phyloP scores from a whole-genome alignment of 179 eudicot species.

The Pouteria campechiana region DNA sequence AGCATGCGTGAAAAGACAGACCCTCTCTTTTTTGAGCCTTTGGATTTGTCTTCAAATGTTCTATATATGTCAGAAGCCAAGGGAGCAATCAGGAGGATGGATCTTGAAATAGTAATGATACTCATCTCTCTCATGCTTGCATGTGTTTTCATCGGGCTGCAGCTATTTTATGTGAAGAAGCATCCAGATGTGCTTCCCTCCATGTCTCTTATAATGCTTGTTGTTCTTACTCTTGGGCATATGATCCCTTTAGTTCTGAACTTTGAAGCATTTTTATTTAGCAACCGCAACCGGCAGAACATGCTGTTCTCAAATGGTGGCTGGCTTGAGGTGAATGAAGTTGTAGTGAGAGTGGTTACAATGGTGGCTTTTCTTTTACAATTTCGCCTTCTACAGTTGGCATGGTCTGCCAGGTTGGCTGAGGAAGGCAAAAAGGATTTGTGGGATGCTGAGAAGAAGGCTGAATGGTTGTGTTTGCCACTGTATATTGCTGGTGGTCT shows the following conservation, averaged over 20 bases:
- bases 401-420: constrained; percentile 58
- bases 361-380: constrained; percentile 86
- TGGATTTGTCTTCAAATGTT: constrained; percentile 44
- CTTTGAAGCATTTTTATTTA: constrained; percentile 70
- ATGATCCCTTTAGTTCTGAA: constrained; percentile 73
- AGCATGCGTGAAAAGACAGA: constrained; percentile 60
- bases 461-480: constrained; percentile 38
- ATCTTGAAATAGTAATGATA: constrained; percentile 74
- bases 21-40: constrained; percentile 48
- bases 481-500: constrained; percentile 46
- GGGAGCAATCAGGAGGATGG: constrained; percentile 77
- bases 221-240: constrained; percentile 58
- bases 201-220: constrained; percentile 64
- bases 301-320: constrained; percentile 51
- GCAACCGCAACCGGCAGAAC: constrained; percentile 32
- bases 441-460: constrained; percentile 63
- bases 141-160: constrained; percentile 66
- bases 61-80: constrained; percentile 31
- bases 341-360: constrained; percentile 68
- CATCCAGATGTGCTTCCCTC: constrained; percentile 52
- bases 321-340: constrained; percentile 91
- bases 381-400: constrained; percentile 64
- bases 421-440: constrained; percentile 24
- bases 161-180: constrained; percentile 59
- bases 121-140: constrained; percentile 69